phyloP scores from a whole-genome alignment of 139 green algal genomes.

The Picochlorum sp. region DNA sequence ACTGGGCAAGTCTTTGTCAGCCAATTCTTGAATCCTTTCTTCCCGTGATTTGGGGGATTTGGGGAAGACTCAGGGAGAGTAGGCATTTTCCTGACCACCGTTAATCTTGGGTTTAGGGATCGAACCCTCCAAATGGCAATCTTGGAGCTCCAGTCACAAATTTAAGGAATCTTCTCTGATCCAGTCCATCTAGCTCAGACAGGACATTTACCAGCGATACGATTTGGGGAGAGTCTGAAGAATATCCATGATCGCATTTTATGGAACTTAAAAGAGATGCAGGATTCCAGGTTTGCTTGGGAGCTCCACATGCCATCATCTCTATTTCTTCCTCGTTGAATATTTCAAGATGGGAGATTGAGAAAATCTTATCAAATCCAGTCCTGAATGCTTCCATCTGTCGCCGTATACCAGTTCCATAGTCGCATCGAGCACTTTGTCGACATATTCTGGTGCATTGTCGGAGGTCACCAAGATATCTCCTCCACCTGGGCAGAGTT shows the following conservation, averaged over 20 bases:
- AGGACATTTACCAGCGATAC: slow-evolving; percentile 78
- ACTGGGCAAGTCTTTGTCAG: slow-evolving; percentile 81
- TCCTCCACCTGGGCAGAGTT: slow-evolving; percentile 50
- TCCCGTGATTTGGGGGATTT: slow-evolving; percentile 7
- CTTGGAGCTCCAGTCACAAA: slow-evolving; percentile 94
- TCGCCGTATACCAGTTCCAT: slow-evolving; percentile 61
- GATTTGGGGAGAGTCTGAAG: slow-evolving; percentile 22
- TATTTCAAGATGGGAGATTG: slow-evolving; percentile 36
- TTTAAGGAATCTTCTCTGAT: slow-evolving; percentile 89
- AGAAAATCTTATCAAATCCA: slow-evolving; percentile 85
- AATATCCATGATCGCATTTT: slow-evolving; percentile 93
- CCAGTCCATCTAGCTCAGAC: slow-evolving; percentile 61
- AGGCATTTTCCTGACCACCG: slow-evolving; percentile 89
- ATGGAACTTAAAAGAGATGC: slow-evolving; percentile 70
- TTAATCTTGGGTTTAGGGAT: slow-evolving; percentile 83
- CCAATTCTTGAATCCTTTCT: slow-evolving; percentile 14
- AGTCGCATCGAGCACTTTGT: slow-evolving; percentile 76
- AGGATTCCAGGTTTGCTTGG: slow-evolving; percentile 62
- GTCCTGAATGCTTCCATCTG: slow-evolving; percentile 68
- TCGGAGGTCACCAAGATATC: slow-evolving; percentile 50
- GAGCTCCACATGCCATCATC: slow-evolving; percentile 78
- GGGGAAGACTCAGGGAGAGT: not conserved
- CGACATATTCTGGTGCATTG: slow-evolving; percentile 77
- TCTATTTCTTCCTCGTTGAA: slow-evolving; percentile 94
- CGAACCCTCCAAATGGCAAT: slow-evolving; percentile 85